Evolutionary conservation across 306 rosid genomes (phyloP), one percentile per base, ranked within the genome.

Genomic region (Pterocarpus santalinus): DNA sequence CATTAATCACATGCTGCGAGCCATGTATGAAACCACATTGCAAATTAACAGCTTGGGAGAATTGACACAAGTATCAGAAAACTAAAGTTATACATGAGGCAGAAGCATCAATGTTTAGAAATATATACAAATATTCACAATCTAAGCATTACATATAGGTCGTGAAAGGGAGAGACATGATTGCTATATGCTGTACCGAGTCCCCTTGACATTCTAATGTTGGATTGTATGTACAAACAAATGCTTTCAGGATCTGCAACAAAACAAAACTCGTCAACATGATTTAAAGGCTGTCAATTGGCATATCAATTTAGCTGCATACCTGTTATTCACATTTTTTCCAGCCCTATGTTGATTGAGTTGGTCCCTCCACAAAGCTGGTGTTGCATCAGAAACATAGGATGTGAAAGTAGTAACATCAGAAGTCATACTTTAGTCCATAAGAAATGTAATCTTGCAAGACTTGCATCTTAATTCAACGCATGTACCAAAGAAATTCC

Each of bases 301-400:
- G 68, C 61, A 47, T 64, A 39, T 58, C 68, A 78, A 47, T 58
- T 38, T 7, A 44, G 60, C 17, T 47, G 11, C 69, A 51, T 66
- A 87, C 90, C 87, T 86, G 72, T 86, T 83, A 43, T 80, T 83
- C 35, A 49, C 39, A 44, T 87, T 87, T 77, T 80, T 87, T 66
- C 84, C 87, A 28, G 85, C 65, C 84, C 90, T 83, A 41, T 72
- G 83, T 81, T 87, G 83, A 63, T 77, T 80, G 53, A 87, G 90
- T 83, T 62, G 73, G 85, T 87, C 90, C 87, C 90, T 87, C 87
- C 87, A 87, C 67, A 77, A 73, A 43, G 90, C 90, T 86, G 76
- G 36, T 72, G 70, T 76, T 80, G 69, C 80, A 76, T 51, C 46
- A 53, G 64, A 78, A 80, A 61, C 41, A 80, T 60, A 57, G 71